Conservation (phyloP, 2,329 filamentous ascomycete species). For the Onygena corvina region DNA sequence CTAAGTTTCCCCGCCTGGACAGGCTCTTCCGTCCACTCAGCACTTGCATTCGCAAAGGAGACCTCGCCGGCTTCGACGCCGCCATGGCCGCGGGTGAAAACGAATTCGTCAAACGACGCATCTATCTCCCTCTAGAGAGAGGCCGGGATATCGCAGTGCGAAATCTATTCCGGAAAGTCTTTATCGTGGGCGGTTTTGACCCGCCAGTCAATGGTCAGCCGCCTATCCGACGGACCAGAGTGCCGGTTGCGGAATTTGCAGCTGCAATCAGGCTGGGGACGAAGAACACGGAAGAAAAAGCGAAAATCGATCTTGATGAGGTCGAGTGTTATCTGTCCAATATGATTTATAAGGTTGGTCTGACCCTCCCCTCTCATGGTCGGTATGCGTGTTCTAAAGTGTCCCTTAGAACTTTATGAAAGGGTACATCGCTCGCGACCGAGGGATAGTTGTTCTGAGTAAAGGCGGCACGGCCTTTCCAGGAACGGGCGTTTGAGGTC, state of each 20-base stretch:
- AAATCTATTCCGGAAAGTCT: slow-evolving; percentile 86
- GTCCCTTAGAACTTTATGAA: slow-evolving; percentile 75
- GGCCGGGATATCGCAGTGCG: slow-evolving; percentile 83
- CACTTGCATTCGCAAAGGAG: slow-evolving; percentile 65
- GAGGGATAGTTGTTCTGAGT: slow-evolving; percentile 80
- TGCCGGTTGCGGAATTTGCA: slow-evolving; percentile 72
- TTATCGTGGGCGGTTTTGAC: slow-evolving; percentile 70
- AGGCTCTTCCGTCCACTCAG: slow-evolving; percentile 66
- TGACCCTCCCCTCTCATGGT: slow-evolving; percentile 12
- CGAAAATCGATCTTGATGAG: slow-evolving; percentile 71
- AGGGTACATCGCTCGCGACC: slow-evolving; percentile 88
- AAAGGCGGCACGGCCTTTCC: slow-evolving; percentile 81
- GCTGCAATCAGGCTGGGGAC: slow-evolving; percentile 69
- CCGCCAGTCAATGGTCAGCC: slow-evolving; percentile 57
- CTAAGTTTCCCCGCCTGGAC: slow-evolving; percentile 63
- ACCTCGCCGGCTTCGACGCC: slow-evolving; percentile 71
- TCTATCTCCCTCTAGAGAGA: slow-evolving; percentile 88
- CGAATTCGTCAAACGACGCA: slow-evolving; percentile 84
- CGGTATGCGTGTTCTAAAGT: neutral
- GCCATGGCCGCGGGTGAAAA: slow-evolving; percentile 72
- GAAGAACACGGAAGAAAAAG: slow-evolving; percentile 36
- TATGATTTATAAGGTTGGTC: slow-evolving; percentile 87
- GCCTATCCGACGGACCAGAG: slow-evolving; percentile 54
- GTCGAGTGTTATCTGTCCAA: slow-evolving; percentile 92
- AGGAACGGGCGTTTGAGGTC: slow-evolving; percentile 56